phyloP scores from a whole-genome alignment of 2,329 filamentous ascomycete species.

The Pseudogymnoascus sp. region DNA sequence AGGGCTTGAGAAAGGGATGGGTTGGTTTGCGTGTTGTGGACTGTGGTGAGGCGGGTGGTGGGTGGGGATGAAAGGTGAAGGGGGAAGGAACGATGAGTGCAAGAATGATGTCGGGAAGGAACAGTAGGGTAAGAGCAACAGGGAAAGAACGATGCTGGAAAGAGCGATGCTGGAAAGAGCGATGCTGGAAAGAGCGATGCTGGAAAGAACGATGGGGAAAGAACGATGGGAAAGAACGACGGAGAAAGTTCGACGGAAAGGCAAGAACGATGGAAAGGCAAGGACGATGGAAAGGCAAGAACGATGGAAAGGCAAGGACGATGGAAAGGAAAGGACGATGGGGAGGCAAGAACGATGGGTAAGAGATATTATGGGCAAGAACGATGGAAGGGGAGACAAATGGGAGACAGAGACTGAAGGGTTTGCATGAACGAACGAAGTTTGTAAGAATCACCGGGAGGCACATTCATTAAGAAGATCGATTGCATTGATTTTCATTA shows the following conservation, averaged over 20 bases:
- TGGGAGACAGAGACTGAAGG: background rate
- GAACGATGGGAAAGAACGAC: too few relatives aligned
- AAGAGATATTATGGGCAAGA: background rate
- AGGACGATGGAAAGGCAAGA: background rate
- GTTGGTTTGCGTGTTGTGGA: background rate
- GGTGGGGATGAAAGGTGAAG: too few relatives aligned
- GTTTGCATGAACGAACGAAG: background rate
- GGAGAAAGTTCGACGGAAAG: too few relatives aligned
- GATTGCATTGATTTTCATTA: slow-evolving; percentile 2
- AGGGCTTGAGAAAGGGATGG: background rate
- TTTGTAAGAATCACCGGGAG: background rate
- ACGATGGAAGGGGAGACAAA: background rate
- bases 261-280: too few relatives aligned
- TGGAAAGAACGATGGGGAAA: too few relatives aligned
- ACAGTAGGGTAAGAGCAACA: too few relatives aligned
- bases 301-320: background rate
- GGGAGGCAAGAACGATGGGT: background rate
- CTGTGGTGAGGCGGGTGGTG: too few relatives aligned
- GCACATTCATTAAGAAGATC: background rate
- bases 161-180: too few relatives aligned
- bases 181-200: too few relatives aligned
- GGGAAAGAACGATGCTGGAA: too few relatives aligned
- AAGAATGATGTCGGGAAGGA: too few relatives aligned
- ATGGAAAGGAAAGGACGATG: background rate
- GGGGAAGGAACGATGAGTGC: too few relatives aligned